These are phyloP conservation scores for Diutina neorugosa DNA, from an alignment of 1,139 yeast genomes.

Conservation along the genomic window DNA sequence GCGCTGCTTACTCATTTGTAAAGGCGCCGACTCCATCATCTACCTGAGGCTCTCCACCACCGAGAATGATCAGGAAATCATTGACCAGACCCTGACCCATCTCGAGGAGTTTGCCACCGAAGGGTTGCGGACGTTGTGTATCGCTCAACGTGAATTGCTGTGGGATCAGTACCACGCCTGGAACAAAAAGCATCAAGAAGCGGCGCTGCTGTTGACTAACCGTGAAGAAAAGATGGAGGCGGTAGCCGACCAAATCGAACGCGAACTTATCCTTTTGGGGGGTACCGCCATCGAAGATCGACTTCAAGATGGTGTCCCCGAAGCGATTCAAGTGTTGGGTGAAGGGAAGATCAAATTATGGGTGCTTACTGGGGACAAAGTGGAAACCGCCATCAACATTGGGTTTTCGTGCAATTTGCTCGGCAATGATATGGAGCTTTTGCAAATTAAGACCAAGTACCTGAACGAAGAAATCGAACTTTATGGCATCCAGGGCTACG, in stretches of 20 bases:
- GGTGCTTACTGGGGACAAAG: conserved; percentile 97
- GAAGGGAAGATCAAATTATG: conserved; percentile 92
- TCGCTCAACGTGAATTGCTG: conserved; percentile 31
- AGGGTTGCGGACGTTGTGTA: conserved; percentile 36
- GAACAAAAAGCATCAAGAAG: conserved; percentile 29
- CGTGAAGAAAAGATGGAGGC: conserved; percentile 35
- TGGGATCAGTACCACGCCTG: conserved; percentile 33
- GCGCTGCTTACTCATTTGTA: conserved; percentile 31
- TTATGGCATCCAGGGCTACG: not conserved
- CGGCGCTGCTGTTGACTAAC: conserved; percentile 29
- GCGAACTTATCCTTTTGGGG: conserved; percentile 61
- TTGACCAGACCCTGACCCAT: conserved; percentile 27
- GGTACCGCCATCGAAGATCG: conserved; percentile 98
- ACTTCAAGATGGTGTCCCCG: conserved; percentile 93
- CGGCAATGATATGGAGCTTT: conserved; percentile 75
- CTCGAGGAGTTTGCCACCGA: conserved; percentile 35
- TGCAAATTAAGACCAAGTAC: conserved; percentile 34
- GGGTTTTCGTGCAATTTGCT: conserved; percentile 91
- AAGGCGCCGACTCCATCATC: conserved; percentile 39
- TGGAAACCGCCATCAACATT: conserved; percentile 95
- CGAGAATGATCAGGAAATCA: conserved; percentile 18
- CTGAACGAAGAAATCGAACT: conserved; percentile 10
- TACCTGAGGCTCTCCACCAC: conserved; percentile 27
- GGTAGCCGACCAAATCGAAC: conserved; percentile 57
- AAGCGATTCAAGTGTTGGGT: conserved; percentile 71